Percentiles rank a stretch among this genome's conserved stretches.
These are phyloP conservation scores for Yamadazyma blattariae DNA, from an alignment of 1,139 yeast genomes.

Conservation along the genomic window DNA sequence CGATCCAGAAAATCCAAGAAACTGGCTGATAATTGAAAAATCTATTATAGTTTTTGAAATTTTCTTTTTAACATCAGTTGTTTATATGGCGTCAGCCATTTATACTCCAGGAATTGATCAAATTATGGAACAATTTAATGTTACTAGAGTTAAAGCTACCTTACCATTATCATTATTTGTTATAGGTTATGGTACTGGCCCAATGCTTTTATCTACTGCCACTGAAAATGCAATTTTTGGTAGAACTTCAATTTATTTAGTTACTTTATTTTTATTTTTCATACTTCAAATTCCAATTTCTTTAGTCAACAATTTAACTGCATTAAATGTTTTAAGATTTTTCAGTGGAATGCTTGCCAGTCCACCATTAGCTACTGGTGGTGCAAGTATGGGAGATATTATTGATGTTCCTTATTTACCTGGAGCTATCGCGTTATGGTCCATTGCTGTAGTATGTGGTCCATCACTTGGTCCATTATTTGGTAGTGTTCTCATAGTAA, in stretches of 20 bases:
- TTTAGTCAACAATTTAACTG: slow-evolving; percentile 25
- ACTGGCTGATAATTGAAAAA: slow-evolving; percentile 23
- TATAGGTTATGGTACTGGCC: slow-evolving; percentile 56
- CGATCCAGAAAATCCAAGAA: slow-evolving; percentile 29
- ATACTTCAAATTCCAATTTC: slow-evolving; percentile 36
- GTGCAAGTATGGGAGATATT: slow-evolving; percentile 32
- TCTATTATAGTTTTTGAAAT: slow-evolving; percentile 18
- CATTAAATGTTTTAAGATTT: slow-evolving; percentile 29
- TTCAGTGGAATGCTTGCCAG: slow-evolving; percentile 33
- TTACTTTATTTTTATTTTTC: slow-evolving; percentile 29
- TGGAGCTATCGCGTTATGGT: slow-evolving; percentile 26
- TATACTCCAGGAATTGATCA: slow-evolving; percentile 35
- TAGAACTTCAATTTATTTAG: slow-evolving; percentile 38
- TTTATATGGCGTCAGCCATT: slow-evolving; percentile 27
- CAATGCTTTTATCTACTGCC: slow-evolving; percentile 51
- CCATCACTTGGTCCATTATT: slow-evolving; percentile 32
- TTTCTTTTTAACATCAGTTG: slow-evolving; percentile 19
- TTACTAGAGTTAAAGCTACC: slow-evolving; percentile 41
- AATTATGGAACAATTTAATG: slow-evolving; percentile 27
- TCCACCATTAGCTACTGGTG: slow-evolving; percentile 36
- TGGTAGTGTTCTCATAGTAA: slow-evolving; percentile 24
- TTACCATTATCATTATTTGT: slow-evolving; percentile 41
- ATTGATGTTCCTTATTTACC: slow-evolving; percentile 23
- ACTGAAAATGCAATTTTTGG: slow-evolving; percentile 52
- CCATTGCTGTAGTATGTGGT: slow-evolving; percentile 27